Base-by-base conservation (phyloP, 257 asterid genomes). In the Fraxinus quadrangulata region DNA sequence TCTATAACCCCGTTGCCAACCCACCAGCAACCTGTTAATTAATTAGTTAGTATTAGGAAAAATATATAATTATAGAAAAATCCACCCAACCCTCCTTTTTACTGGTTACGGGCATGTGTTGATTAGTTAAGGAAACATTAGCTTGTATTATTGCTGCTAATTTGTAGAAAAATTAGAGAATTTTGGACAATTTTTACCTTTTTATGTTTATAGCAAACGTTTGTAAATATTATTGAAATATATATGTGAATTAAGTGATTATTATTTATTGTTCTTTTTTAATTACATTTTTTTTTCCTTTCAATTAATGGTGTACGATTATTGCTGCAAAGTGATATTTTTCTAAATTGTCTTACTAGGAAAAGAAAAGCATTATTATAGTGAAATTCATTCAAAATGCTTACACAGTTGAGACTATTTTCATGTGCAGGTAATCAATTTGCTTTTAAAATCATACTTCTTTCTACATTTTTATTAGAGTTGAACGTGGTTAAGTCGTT, bases 11-110 rank as follows among this genome's bases (percentile, higher is more conserved):
- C 26, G 85, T 87, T 78, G 51, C 82, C 86, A 83, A 83, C 63
- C 85, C 79, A 3, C 81, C 88, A 7, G 85, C 91, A 37, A 89
- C 91, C 61, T 87, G 89, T 81, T 87, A 83, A 81, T n/a, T 14
- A 71, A 11, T 59, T 33, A 67, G 42, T 37, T 37, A 37, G 14
- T 30, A 61, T 21, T 63, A 63, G 33, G 34, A 83, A 70, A 42
- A 24, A 36, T 2, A 49, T 26, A 11, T 6, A 10, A 17, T 24
- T 39, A 73, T 23, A 69, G 1, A 31, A 54, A 11, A n/a, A 34
- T 7, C 28, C 65, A 54, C 80, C 45, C 49, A 56, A 61, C 80
- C 80, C 56, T 33, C 80, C 80, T 73, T 82, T 81, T 82, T 73
- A 11, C 77, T 47, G 84, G 81, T 77, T 54, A 81, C 47, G 84